Base-by-base conservation (phyloP, 495 filamentous ascomycete genomes). In the Penicillium arizonense region DNA sequence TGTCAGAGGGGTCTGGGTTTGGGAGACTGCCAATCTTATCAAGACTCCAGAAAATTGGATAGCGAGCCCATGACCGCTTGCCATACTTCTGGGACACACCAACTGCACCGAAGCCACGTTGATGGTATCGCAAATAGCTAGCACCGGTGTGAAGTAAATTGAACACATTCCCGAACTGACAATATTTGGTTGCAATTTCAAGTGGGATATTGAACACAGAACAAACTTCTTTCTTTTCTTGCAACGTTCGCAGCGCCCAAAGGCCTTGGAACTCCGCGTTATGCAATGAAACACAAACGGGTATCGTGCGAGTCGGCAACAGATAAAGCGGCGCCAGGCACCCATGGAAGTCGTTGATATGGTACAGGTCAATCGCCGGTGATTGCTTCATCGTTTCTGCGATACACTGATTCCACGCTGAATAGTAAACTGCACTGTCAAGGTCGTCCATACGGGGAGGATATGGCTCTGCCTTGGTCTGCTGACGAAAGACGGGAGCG, bases 281-380 rank as follows among this genome's bases (percentile, higher is more conserved):
- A 56, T 84, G 81, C 24, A 82, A 71, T 23, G 74, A 76, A n/a
- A 86, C 61, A 54, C 81, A 84, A 59, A 78, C 79, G 0, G 83
- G 83, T 36, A 86, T 78, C 3, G 77, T 81, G 20, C 44, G 52
- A 5, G 53, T 12, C 70, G 4, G 78, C 74, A 61, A 82, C 11
- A 88, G 73, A 55, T 89, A 84, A 10, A 88, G 68, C 18, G 84
- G 85, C 33, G 86, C 86, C 4, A 85, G 64, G 10, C 85, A 83
- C 18, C 86, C 86, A 55, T 89, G 86, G 62, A 88, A 89, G 61
- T 89, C 86, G 65, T 89, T 89, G 61, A 88, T 87, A 65, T 89
- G 86, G 62, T 89, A 89, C n/a, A 89, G 64, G 58, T 88, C 84
- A 44, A 87, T 75, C 3, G 16, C 11, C 24, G 82, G 79, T 51